Base-by-base conservation (phyloP, 225 moss, liverwort and hornwort species). In the Polytrichum commune region DNA sequence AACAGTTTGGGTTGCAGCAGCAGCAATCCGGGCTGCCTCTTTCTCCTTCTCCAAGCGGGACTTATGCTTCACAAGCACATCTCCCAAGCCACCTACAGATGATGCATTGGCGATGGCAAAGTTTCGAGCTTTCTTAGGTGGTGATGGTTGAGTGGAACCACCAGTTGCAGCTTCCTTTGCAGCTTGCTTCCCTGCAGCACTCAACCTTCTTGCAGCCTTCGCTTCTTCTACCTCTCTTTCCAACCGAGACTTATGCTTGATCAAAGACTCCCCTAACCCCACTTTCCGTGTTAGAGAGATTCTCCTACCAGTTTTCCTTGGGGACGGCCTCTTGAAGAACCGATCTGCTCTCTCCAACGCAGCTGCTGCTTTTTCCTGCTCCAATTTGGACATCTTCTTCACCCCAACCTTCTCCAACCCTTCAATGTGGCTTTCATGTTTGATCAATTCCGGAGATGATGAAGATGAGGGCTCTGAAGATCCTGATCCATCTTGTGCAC, bases 11-110 rank as follows among this genome's bases (percentile, higher is more conserved):
- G 46, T 46, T 46, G 13, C 46, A 46, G 46, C 20, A 29, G 78
- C 74, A 28, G 73, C 80, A 28, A 69, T 64, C 60, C 69, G 74
- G 18, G 78, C 78, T 53, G 78, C 82, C 67, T 78, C 82, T 72
- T 82, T 82, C 68, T 82, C 82, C 61, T 71, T 74, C 53, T 82
- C 82, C 67, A 78, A 68, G 53, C 74, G 71, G 22, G 82, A 82
- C 38, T 78, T 82, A 10, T 82, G 78, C 68, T 75, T 82, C 4
- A 82, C 74, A 13, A 82, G 75, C 54, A 75, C 29, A 60, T 75
- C 35, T 19, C 75, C 77, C 5, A 82, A 64, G 61, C 82, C 61
- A 60, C 6, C 27, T 18, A 53, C 16, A 27, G 64, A 57, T 46
- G 46, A 46, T 23, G 71, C 61, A 18, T 46, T 61, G 62, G 26